Percentiles rank a stretch among this genome's conserved stretches.
phyloP scores from a whole-genome alignment of 176 grass and related monocot species.

The Elaeis guineensis region DNA sequence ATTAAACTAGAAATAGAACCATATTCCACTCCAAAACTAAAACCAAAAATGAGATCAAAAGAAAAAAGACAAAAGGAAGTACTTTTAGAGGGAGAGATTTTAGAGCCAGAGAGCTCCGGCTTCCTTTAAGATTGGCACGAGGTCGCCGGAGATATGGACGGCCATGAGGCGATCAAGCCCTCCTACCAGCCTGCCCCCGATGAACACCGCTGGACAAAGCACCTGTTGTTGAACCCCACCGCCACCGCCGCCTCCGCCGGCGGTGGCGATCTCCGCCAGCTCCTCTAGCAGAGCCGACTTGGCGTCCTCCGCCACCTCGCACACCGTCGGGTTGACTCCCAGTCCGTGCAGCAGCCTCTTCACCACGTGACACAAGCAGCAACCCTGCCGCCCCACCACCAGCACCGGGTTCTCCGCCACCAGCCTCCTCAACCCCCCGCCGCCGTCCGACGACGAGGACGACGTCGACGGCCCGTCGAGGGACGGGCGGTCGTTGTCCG shows the following conservation, averaged over 20 bases:
- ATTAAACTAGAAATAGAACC: no score
- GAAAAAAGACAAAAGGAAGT: no score
- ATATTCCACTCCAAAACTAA: no score
- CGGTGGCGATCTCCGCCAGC: conserved; percentile 1
- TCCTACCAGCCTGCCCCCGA: conserved; percentile 62
- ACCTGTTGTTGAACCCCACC: neutral
- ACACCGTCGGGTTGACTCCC: conserved; percentile 73
- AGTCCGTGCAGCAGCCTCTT: conserved; percentile 71
- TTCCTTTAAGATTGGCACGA: conserved; percentile 84
- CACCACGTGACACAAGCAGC: conserved; percentile 90
- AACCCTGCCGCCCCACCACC: conserved; percentile 61
- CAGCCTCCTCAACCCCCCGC: conserved; percentile 22
- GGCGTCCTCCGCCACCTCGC: conserved; percentile 62
- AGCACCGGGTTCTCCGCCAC: conserved; percentile 72
- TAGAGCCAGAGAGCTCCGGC: conserved; percentile 90
- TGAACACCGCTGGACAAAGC: conserved; percentile 64
- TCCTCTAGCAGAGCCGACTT: conserved; percentile 27
- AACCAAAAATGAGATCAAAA: no score
- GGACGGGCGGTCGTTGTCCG: neutral
- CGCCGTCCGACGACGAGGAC: neutral
- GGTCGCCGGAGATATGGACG: conserved; percentile 89
- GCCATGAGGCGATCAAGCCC: conserved; percentile 83
- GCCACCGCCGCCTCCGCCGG: neutral
- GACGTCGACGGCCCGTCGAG: conserved; percentile 1
- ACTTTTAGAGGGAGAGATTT: neutral